A percentile compares a stretch with the other conserved stretches of the same genome.
phyloP scores from a whole-genome alignment of 176 grass and related monocot species.

The Aegilops bicornis region DNA sequence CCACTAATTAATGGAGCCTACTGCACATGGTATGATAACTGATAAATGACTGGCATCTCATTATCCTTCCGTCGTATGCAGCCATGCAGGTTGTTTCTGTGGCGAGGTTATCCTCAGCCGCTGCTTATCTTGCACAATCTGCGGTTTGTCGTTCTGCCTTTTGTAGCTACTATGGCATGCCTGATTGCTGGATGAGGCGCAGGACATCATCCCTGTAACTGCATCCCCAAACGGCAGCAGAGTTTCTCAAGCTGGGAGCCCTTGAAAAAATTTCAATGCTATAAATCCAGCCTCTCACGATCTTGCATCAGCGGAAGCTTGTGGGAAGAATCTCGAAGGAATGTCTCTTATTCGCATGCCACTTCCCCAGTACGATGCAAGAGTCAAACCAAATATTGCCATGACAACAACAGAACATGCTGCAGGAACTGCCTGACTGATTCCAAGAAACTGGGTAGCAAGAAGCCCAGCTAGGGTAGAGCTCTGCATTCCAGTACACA shows the following conservation, averaged over 20 bases:
- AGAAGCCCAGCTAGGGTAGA: constrained; percentile 93
- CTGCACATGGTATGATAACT: constrained; percentile 3
- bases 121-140: constrained; percentile 5
- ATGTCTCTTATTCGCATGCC: constrained; percentile 63
- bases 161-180: background rate
- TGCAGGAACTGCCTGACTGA: constrained; percentile 83
- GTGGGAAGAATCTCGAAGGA: constrained; percentile 1
- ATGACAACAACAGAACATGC: constrained; percentile 90
- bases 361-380: constrained; percentile 84
- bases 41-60: background rate
- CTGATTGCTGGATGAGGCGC: background rate
- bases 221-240: background rate
- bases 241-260: background rate
- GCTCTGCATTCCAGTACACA: constrained; percentile 96
- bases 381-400: constrained; percentile 85
- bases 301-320: constrained; percentile 7
- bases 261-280: background rate
- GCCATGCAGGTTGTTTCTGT: background rate
- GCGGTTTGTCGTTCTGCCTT: background rate
- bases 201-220: background rate
- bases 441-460: constrained; percentile 86
- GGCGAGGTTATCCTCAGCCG: background rate
- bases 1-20: background rate
- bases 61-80: constrained; percentile 13
- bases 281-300: constrained; percentile 9